Base-by-base conservation (phyloP, 140 eudicot genomes). In the Erigeron philadelphicus region DNA sequence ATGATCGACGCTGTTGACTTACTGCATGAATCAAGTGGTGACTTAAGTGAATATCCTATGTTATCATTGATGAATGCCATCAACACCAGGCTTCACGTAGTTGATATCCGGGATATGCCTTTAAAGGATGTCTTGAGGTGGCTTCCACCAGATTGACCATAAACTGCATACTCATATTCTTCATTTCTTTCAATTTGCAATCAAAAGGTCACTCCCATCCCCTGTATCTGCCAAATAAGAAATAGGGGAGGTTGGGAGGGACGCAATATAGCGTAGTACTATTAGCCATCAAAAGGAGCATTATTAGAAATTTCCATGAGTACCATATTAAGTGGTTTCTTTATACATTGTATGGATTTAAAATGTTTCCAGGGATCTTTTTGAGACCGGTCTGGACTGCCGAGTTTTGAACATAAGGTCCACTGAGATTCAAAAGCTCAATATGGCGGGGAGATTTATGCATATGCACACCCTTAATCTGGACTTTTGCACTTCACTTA, bases 401-500 rank as follows among this genome's bases (percentile, higher is more conserved):
- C 82, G 64, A 58, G 76, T 72, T 19, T 47, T 87, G 43, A 82
- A 73, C 71, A 31, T 87, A 52, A 80, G 80, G 80, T 84, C 83
- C 12, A 72, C 76, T 3, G 75, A 81, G 73, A 75, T 84, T 43
- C 82, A 68, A 60, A 78, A 67, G 71, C 86, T 87, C 68, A 77
- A 82, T 76, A 80, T 80, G 83, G 60, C 76, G 18, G 88, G 88
- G 63, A 80, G 58, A 18, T 84, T 87, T 48, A 77, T 74, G 83
- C 74, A 78, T 62, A 66, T 80, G 77, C 84, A 80, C 76, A 87
- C 85, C 42, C 88, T 87, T 42, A 80, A 82, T 84, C 75, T 87
- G 18, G 95, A 87, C 44, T 85, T 79, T 72, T 84, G 90, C 76
- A 81, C 84, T 61, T 79, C 88, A 23, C 82, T 80, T 60, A 43